A percentile compares a stretch with the other conserved stretches of the same genome.
Evolutionary conservation across 2,329 filamentous ascomycete genomes (phyloP).

Genomic region (Penicillium sp.): DNA sequence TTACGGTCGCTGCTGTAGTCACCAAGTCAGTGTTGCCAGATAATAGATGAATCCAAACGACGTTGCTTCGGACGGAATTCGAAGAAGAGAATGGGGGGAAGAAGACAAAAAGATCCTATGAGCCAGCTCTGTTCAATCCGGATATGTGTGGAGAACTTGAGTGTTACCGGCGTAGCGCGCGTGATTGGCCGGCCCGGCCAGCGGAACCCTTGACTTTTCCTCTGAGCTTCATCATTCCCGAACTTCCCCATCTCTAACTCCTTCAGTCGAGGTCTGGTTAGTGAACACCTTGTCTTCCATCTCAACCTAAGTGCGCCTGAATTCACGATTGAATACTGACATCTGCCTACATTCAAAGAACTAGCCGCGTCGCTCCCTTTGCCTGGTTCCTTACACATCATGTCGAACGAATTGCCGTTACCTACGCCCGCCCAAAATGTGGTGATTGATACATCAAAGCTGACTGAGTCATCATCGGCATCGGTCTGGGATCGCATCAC

Average conservation of each 20-base stretch:
- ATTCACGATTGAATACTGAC: conserved; percentile 9
- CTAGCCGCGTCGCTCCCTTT: conserved; percentile 20
- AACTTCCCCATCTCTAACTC: conserved; percentile 29
- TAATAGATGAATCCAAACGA: background rate
- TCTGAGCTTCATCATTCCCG: conserved; percentile 27
- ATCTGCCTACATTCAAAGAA: background rate
- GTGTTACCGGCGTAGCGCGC: conserved; percentile 17
- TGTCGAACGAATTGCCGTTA: conserved; percentile 42
- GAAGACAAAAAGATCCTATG: conserved; percentile 12
- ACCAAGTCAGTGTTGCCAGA: conserved; percentile 7
- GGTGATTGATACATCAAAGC: conserved; percentile 41
- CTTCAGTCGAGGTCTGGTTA: conserved; percentile 27
- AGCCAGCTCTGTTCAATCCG: conserved; percentile 7
- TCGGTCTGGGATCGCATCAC: conserved; percentile 87
- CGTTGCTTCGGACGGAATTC: background rate
- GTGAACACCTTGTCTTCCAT: conserved; percentile 4
- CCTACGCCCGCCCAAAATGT: conserved; percentile 37
- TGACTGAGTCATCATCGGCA: conserved; percentile 53
- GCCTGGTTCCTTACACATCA: conserved; percentile 33
- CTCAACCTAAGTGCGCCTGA: conserved; percentile 4
- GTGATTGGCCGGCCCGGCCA: conserved; percentile 33
- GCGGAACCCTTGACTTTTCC: conserved; percentile 38
- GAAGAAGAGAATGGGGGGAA: conserved; percentile 16
- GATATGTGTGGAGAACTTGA: conserved; percentile 21
- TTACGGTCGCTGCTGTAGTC: conserved; percentile 23